A percentile compares a stretch with the other conserved stretches of the same genome.
Evolutionary conservation across 2,329 filamentous ascomycete species (phyloP).

Genomic region (Pseudogymnoascus sp.): DNA sequence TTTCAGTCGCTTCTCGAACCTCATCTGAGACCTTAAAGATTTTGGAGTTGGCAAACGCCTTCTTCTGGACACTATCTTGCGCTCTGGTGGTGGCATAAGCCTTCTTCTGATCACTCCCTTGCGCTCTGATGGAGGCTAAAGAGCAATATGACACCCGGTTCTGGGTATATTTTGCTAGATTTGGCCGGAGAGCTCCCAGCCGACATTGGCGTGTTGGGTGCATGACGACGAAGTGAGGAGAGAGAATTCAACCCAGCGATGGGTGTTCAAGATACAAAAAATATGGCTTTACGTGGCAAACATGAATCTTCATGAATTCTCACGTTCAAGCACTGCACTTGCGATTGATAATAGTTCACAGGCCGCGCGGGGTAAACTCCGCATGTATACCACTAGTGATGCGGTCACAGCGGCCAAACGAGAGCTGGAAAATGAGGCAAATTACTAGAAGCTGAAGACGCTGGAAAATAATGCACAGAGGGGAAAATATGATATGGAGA

Average conservation of each 20-base stretch:
- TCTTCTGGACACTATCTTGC: not conserved
- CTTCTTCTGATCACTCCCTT: not conserved
- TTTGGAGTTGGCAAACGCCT: not conserved
- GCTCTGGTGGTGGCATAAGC: not conserved
- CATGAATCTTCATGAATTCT: not conserved
- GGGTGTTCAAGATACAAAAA: not conserved
- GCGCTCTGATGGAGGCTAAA: not conserved
- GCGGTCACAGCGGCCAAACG: not conserved
- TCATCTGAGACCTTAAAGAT: slow-evolving; percentile 38
- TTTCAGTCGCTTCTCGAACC: slow-evolving; percentile 65
- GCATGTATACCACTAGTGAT: not conserved
- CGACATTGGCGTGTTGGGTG: not conserved
- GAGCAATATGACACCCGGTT: not conserved
- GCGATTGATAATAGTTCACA: not conserved
- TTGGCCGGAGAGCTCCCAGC: not conserved
- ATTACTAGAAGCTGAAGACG: not conserved
- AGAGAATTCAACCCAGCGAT: not conserved
- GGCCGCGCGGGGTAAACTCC: not conserved
- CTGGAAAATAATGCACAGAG: not conserved
- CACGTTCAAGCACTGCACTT: not conserved
- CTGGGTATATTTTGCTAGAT: not conserved
- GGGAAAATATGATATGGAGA: not conserved
- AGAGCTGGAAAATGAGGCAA: not conserved
- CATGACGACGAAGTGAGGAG: not conserved
- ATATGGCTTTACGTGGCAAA: not conserved